These are phyloP conservation scores for Cymbopogon citratus DNA, from an alignment of 176 grass and related monocot species.

Conservation along the genomic window DNA sequence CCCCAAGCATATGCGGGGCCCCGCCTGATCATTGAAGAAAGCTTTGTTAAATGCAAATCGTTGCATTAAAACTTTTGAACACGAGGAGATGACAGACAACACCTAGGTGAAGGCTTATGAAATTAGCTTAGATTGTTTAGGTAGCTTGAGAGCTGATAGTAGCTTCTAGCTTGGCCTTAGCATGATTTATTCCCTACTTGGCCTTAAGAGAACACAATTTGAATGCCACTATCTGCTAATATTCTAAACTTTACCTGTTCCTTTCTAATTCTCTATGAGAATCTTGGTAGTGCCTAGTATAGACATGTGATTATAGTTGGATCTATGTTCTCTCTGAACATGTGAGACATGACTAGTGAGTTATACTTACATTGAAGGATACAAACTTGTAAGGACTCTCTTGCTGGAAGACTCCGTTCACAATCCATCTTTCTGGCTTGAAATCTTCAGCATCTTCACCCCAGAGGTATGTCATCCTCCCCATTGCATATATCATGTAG, in stretches of 20 bases:
- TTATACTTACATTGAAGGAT: constrained; percentile 50
- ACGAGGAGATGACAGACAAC: background rate
- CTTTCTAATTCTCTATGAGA: background rate
- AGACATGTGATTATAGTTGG: background rate
- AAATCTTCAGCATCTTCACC: constrained; percentile 57
- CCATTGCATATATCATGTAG: constrained; percentile 62
- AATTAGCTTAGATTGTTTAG: background rate
- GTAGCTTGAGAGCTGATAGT: background rate
- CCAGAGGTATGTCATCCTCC: constrained; percentile 63
- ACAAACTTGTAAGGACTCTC: constrained; percentile 61
- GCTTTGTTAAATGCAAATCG: background rate
- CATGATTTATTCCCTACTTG: background rate
- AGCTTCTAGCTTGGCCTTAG: background rate
- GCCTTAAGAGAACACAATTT: background rate
- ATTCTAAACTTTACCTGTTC: background rate
- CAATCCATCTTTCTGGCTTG: constrained; percentile 56
- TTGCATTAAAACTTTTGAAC: background rate
- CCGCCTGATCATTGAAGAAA: constrained; percentile 36
- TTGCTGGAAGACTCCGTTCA: constrained; percentile 46
- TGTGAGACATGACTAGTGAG: background rate
- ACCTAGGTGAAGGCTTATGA: background rate
- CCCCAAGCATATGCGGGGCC: constrained; percentile 58
- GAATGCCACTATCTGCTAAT: background rate
- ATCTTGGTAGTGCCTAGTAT: background rate
- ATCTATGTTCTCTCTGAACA: background rate